Evolutionary conservation across 176 grass and related monocot species (phyloP), one percentile per base, ranked within the genome.

Genomic region (Oryza punctata): DNA sequence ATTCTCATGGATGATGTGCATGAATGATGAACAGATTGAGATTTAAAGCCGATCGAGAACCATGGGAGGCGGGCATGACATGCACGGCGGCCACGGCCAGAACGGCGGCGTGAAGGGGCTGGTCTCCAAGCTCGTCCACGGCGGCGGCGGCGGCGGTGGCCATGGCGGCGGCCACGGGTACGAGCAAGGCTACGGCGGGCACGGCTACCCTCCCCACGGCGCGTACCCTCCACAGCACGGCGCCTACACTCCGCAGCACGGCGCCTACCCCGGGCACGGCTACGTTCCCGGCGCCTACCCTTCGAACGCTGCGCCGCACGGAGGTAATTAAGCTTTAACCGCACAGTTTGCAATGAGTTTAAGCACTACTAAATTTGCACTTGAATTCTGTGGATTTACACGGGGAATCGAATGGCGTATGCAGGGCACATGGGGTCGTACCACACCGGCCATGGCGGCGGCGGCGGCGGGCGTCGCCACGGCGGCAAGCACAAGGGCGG

Each of bases 401-500:
- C 16, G 16, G 49, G 49, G 49, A 18, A 19, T 18, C 1, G 32
- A 5, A 8, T 37, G 7, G 7, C 7, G 7, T 47, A 32, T 63
- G 10, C 82, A 89, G 82, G 78, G 18, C 78, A 90, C 73, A 46
- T 21, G 78, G 88, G 88, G 28, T 82, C 88, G 35, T 85, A 82
- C 73, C 59, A 90, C 23, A 72, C 50, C 50, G 54, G 82, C 19
- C 75, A 88, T 41, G 65, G 83, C 43, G 72, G 83, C 43, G 71
- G 71, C 1, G 38, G 76, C 67, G 30, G 65, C 25, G 78, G 78
- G 24, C 0, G 21, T 19, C 49, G 0, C 25, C 24, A 19, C 86
- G 82, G 82, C 78, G 88, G 88, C 29, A 89, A 89, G 88, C 84
- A 86, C 88, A 78, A 86, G 73, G 73, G 73, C 73, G 88, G 83